Conservation (phyloP, 1,284 basidiomycete species). For the Apiotrichum veenhuisii region DNA sequence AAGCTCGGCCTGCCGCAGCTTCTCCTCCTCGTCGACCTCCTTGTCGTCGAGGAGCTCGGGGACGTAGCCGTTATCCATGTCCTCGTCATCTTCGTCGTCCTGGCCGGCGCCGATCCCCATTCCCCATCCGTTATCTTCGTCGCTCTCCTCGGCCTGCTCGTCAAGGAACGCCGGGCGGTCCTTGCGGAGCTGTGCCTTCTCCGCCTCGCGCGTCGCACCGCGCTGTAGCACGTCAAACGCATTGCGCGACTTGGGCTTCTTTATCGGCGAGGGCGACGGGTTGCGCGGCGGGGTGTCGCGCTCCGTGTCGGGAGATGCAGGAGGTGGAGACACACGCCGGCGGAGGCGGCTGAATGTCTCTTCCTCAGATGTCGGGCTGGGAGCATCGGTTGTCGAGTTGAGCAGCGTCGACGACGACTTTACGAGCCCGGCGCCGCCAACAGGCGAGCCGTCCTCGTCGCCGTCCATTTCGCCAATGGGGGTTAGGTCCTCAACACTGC, state of each 20-base stretch:
- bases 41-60: slow-evolving; percentile 39
- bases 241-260: not conserved
- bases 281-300: not conserved
- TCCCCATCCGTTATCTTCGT: slow-evolving; percentile 42
- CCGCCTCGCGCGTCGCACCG: not conserved
- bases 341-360: slow-evolving; percentile 19
- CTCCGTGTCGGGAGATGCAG: not conserved
- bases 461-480: not conserved
- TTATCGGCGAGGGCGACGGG: not conserved
- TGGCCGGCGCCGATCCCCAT: slow-evolving; percentile 4
- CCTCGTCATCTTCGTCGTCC: slow-evolving; percentile 33
- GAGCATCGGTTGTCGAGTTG: not conserved
- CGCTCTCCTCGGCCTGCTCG: slow-evolving; percentile 52
- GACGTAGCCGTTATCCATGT: slow-evolving; percentile 30
- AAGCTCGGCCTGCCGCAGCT: slow-evolving; percentile 24
- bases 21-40: slow-evolving; percentile 28
- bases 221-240: slow-evolving; percentile 10
- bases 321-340: slow-evolving; percentile 13
- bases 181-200: not conserved
- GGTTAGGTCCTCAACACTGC: not conserved
- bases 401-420: slow-evolving; percentile 1
- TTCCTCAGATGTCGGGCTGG: slow-evolving; percentile 12
- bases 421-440: too few species aligned
- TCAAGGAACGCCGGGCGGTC: slow-evolving; percentile 25
- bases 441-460: not conserved